Evolutionary conservation across 345 rosid species (phyloP).

Genomic region (Odontarrhena argentea): DNA sequence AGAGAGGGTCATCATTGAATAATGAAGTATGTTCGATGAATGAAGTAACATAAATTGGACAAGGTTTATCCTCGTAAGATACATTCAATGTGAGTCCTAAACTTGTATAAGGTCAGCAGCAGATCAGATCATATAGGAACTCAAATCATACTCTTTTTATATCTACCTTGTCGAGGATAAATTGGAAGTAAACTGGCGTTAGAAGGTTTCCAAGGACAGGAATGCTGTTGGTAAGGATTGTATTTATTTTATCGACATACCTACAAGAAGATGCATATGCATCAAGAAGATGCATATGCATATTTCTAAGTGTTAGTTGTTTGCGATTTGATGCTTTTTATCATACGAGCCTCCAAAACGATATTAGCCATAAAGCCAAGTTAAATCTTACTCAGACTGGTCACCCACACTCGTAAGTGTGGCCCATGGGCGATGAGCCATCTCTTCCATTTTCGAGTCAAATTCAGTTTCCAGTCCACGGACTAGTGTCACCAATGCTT

Average conservation of each 20-base stretch:
- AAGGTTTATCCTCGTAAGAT: conserved; percentile 31
- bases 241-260: conserved; percentile 35
- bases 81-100: not conserved
- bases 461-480: conserved; percentile 94
- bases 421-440: conserved; percentile 95
- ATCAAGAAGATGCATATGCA: conserved; percentile 36
- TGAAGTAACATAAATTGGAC: conserved; percentile 10
- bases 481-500: conserved; percentile 84
- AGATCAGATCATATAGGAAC: conserved; percentile 43
- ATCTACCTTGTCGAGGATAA: conserved; percentile 42
- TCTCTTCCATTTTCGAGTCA: conserved; percentile 91
- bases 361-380: conserved; percentile 15
- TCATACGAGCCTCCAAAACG: conserved; percentile 8
- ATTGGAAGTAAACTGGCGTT: conserved; percentile 45
- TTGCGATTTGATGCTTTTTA: not conserved
- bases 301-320: not conserved
- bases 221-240: conserved; percentile 40
- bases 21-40: no score
- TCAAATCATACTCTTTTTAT: conserved; percentile 6
- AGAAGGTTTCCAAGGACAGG: conserved; percentile 41
- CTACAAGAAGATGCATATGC: conserved; percentile 49
- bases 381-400: conserved; percentile 74
- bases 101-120: not conserved
- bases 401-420: conserved; percentile 98
- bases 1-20: no score